Conservation (phyloP, 352 stramenopile species). For the Halophytophthora polymorphica region DNA sequence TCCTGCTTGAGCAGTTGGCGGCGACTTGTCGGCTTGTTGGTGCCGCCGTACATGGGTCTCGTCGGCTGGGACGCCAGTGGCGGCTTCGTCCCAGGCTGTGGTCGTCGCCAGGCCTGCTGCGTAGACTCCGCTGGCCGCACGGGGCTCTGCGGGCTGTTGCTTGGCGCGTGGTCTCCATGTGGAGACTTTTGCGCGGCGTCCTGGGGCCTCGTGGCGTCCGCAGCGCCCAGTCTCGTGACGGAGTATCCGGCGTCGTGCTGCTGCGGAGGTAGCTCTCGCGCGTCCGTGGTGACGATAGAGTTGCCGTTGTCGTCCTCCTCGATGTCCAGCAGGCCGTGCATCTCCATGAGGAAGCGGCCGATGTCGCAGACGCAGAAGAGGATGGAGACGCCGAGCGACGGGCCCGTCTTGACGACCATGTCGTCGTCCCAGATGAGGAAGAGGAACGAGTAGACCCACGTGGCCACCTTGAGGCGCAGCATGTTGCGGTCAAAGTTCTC, state of each 20-base stretch:
- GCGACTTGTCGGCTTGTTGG: slow-evolving; percentile 18
- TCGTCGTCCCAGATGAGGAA: slow-evolving; percentile 70
- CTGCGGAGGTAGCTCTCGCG: slow-evolving; percentile 6
- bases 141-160: too few species aligned
- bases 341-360: slow-evolving; percentile 70
- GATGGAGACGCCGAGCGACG: slow-evolving; percentile 61
- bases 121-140: not conserved
- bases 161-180: too few species aligned
- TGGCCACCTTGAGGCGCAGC: slow-evolving; percentile 65
- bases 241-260: slow-evolving; percentile 4
- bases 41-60: slow-evolving; percentile 5
- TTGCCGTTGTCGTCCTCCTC: slow-evolving; percentile 57
- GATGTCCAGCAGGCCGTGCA: slow-evolving; percentile 62
- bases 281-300: slow-evolving; percentile 21
- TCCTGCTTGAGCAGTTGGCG: slow-evolving; percentile 8
- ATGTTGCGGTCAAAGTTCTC: slow-evolving; percentile 69
- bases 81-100: slow-evolving; percentile 4
- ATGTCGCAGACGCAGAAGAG: slow-evolving; percentile 71
- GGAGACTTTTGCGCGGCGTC: not conserved
- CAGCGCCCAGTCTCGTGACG: not conserved
- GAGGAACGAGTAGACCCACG: slow-evolving; percentile 53
- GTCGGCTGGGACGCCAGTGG: slow-evolving; percentile 9
- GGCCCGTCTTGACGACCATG: slow-evolving; percentile 70
- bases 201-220: not conserved
- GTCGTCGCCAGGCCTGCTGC: not conserved